A percentile compares a stretch with the other conserved stretches of the same genome.
phyloP scores from a whole-genome alignment of 129 eudicot genomes.

The Kitagawia praeruptora region DNA sequence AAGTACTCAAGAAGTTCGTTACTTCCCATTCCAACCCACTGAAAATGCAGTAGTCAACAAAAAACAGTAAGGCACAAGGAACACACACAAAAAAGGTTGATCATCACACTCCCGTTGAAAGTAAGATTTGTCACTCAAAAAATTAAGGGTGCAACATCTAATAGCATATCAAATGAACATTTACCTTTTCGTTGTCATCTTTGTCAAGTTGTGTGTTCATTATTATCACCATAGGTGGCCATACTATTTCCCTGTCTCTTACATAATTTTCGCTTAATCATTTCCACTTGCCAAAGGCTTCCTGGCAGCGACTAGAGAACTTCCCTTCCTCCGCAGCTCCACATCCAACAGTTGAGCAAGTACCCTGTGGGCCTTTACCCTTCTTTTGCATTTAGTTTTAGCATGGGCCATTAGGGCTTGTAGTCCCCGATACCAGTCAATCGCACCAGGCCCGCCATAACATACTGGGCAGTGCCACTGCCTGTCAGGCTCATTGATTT shows the following conservation, averaged over 20 bases:
- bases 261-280: too few species aligned
- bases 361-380: constrained; percentile 67
- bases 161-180: background rate
- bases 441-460: constrained; percentile 79
- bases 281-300: constrained; percentile 64
- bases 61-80: too few species aligned
- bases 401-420: constrained; percentile 64
- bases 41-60: too few species aligned
- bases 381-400: constrained; percentile 59
- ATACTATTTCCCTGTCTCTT: background rate
- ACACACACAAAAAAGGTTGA: too few species aligned
- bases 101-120: background rate
- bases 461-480: constrained; percentile 96
- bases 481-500: constrained; percentile 57
- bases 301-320: too few species aligned
- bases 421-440: constrained; percentile 78
- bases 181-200: too few species aligned
- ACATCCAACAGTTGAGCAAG: constrained; percentile 64
- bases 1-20: too few species aligned
- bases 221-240: too few species aligned
- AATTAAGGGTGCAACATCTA: too few species aligned
- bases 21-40: too few species aligned
- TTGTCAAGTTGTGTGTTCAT: too few species aligned
- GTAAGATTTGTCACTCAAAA: background rate
- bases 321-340: constrained; percentile 51